Percentiles rank a stretch among this genome's conserved stretches.
Conservation (phyloP, 2,329 filamentous ascomycete genomes). For the Leptographium wingfieldii region DNA sequence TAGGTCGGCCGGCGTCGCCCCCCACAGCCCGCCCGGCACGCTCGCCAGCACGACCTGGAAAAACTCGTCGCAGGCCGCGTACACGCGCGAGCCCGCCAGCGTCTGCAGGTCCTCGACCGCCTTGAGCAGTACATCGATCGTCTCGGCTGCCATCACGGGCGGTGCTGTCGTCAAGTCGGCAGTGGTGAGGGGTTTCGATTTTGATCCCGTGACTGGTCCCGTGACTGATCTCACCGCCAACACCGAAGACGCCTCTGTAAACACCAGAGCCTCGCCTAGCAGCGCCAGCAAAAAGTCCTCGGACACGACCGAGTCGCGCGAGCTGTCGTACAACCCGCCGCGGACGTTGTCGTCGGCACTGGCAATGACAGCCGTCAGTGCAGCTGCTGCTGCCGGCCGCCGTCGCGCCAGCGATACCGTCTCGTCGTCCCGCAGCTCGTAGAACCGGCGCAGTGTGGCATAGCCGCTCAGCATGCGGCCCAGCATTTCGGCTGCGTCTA, state of each 20-base stretch:
- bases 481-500: conserved; percentile 70
- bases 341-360: conserved; percentile 84
- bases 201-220: neutral
- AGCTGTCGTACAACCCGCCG: conserved; percentile 75
- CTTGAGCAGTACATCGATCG: conserved; percentile 64
- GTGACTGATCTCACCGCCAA: neutral
- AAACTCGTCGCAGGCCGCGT: conserved; percentile 63
- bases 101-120: conserved; percentile 71
- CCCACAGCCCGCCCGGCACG: conserved; percentile 41
- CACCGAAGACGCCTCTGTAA: conserved; percentile 38
- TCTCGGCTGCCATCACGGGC: conserved; percentile 44
- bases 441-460: conserved; percentile 80
- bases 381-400: conserved; percentile 58
- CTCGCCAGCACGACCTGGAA: conserved; percentile 64
- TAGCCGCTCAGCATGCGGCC: conserved; percentile 85
- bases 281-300: conserved; percentile 77
- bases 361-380: conserved; percentile 70
- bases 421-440: conserved; percentile 61
- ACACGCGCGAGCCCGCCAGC: conserved; percentile 54
- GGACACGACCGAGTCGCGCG: conserved; percentile 69
- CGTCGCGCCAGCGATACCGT: conserved; percentile 44
- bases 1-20: conserved; percentile 51
- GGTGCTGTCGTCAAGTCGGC: conserved; percentile 12
- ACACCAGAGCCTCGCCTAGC: conserved; percentile 70
- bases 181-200: neutral